A percentile compares a stretch with the other conserved stretches of the same genome.
Conservation (phyloP, 352 stramenopile genomes). For the Pythium scleroteichum region DNA sequence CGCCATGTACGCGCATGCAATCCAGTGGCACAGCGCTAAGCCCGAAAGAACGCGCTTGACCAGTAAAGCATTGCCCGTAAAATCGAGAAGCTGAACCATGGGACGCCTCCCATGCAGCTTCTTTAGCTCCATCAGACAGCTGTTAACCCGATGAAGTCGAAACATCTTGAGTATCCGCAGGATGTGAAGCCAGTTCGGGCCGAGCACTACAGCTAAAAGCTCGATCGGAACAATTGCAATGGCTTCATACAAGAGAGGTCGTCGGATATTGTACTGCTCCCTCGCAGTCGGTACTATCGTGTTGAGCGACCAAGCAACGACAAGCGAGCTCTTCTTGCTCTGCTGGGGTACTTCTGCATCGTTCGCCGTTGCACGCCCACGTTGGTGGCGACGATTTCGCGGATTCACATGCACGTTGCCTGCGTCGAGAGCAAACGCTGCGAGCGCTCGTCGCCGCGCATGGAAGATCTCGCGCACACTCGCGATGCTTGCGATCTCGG, state of each 20-base stretch:
- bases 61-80: slow-evolving; percentile 56
- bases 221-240: slow-evolving; percentile 56
- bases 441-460: slow-evolving; percentile 40
- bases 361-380: background rate
- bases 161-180: slow-evolving; percentile 56
- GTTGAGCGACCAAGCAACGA: slow-evolving; percentile 65
- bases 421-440: slow-evolving; percentile 33
- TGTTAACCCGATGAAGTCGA: slow-evolving; percentile 49
- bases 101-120: slow-evolving; percentile 39
- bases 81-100: slow-evolving; percentile 55
- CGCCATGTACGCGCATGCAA: slow-evolving; percentile 67
- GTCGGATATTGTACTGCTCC: slow-evolving; percentile 33
- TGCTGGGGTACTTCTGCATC: slow-evolving; percentile 1
- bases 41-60: slow-evolving; percentile 48
- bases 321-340: slow-evolving; percentile 24
- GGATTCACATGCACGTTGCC: slow-evolving; percentile 22
- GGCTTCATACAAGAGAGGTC: slow-evolving; percentile 45
- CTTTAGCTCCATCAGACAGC: slow-evolving; percentile 51
- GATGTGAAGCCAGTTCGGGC: slow-evolving; percentile 57
- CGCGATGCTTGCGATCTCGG: slow-evolving; percentile 40
- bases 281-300: slow-evolving; percentile 45
- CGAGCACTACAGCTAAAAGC: slow-evolving; percentile 38
- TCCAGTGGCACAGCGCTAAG: slow-evolving; percentile 51
- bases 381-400: slow-evolving; percentile 24
- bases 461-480: slow-evolving; percentile 60